These are phyloP conservation scores for Thielaviopsis punctulata DNA, from an alignment of 2,329 filamentous ascomycete genomes.

Conservation along the genomic window DNA sequence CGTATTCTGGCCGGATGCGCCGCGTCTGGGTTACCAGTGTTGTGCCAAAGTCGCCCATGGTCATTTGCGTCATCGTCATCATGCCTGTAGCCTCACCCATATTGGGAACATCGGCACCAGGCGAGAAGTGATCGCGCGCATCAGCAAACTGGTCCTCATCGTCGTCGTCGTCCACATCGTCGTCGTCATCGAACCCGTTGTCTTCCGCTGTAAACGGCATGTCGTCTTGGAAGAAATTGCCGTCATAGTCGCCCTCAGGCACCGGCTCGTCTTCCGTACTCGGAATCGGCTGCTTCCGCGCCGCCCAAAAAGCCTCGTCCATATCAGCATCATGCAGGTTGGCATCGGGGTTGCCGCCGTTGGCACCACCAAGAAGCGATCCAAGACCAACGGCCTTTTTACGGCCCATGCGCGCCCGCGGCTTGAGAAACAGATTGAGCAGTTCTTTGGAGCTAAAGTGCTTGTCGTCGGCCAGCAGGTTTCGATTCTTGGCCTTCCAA, in stretches of 20 bases:
- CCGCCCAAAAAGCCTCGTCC: constrained; percentile 92
- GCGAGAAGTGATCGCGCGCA: constrained; percentile 62
- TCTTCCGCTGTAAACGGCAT: constrained; percentile 48
- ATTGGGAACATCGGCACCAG: constrained; percentile 35
- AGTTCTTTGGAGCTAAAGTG: constrained; percentile 93
- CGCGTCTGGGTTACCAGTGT: constrained; percentile 49
- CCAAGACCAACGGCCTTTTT: constrained; percentile 25
- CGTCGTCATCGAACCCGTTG: constrained; percentile 46
- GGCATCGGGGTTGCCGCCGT: constrained; percentile 25
- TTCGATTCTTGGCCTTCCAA: constrained; percentile 85
- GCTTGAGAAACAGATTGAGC: constrained; percentile 81
- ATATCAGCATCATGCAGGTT: constrained; percentile 56
- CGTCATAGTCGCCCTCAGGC: constrained; percentile 71
- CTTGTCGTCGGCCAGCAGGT: constrained; percentile 91
- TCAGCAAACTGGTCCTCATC: constrained; percentile 63
- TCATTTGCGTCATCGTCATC: constrained; percentile 29
- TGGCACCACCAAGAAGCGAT: constrained; percentile 17
- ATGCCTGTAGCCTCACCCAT: constrained; percentile 29
- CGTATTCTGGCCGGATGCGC: constrained; percentile 47
- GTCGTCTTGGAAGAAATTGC: constrained; percentile 93
- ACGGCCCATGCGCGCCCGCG: constrained; percentile 66
- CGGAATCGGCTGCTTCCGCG: constrained; percentile 39
- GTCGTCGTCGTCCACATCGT: constrained; percentile 35
- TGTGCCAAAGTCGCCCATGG: constrained; percentile 40
- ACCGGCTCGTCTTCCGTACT: constrained; percentile 25